Base-by-base conservation (phyloP, 2,329 filamentous ascomycete species). In the Xylogone sp. region DNA sequence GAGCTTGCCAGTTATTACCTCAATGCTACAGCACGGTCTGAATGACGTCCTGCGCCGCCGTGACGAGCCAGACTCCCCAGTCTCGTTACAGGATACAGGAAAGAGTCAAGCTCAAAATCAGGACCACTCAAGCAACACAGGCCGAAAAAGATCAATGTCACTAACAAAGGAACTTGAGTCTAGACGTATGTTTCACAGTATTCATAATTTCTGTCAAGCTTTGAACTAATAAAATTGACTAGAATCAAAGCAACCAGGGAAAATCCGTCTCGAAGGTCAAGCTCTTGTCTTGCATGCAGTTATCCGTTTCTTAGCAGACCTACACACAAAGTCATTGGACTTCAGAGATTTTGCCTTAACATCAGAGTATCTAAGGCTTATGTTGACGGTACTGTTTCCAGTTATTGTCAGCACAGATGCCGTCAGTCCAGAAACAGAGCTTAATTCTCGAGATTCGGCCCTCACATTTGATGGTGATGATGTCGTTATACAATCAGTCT, bases 1-100 rank as follows among this genome's bases (percentile, higher is more conserved):
- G 52, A 82, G 90, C 6, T 73, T 97, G 21, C 79, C 86, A 0
- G 85, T 96, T 10, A 86, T 99, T 44, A 86, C 84, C 4, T 82
- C 86, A 0, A 95, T 99, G 91, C 73, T 99, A 2, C 89, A 95
- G 64, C 85, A 88, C 63, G 93, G 91, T 0, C 68, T 97, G 20
- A 87, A 89, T 56, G 82, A 87, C 51, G 75, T 88, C 6, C 75
- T 86, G 48, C 81, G 79, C 56, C 76, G 83, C 21, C 80, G 84
- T 56, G 77, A 80, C 50, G 79, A 84, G 55, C 76, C 80, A 1
- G 76, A 81, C 48, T 84, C 81, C 1, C 79, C 82, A 2, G 53
- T 67, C 16, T 52, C 48, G 24, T 60, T 64, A 16, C 57, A 49
- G 31, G 58, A 51, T 10, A 62, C 60, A 46, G 54, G 56, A 4